These are phyloP conservation scores for Posidonia australis DNA, from an alignment of 106 monocot genomes.

Conservation along the genomic window DNA sequence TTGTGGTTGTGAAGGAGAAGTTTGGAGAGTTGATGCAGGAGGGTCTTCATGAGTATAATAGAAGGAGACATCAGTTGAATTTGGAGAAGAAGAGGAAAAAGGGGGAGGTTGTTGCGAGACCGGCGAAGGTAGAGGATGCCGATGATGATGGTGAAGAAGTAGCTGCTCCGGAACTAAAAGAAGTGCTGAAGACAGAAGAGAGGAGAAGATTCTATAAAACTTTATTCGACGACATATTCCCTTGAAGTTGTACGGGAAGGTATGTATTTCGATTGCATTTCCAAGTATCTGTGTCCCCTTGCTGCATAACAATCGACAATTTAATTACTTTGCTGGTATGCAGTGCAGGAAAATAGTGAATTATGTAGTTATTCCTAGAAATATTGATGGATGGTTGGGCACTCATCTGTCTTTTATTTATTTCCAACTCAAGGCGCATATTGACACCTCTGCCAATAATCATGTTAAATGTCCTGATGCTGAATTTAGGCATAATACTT, in stretches of 20 bases:
- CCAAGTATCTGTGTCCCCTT: neutral
- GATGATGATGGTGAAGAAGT: conserved; percentile 26
- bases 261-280: conserved; percentile 2
- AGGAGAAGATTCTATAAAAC: conserved; percentile 78
- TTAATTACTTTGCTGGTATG: too few species aligned
- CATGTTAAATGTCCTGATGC: too few species aligned
- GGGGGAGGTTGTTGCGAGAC: conserved; percentile 42
- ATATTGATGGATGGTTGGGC: too few species aligned
- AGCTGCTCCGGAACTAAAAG: conserved; percentile 6
- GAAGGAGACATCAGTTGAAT: conserved; percentile 51
- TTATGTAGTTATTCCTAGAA: too few species aligned
- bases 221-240: conserved; percentile 56
- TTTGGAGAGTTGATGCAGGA: conserved; percentile 96
- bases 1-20: conserved; percentile 78
- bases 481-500: too few species aligned
- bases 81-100: conserved; percentile 83
- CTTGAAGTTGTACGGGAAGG: conserved; percentile 5
- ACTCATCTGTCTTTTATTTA: too few species aligned
- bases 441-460: too few species aligned
- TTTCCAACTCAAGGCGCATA: too few species aligned
- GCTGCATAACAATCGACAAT: too few species aligned
- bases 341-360: too few species aligned
- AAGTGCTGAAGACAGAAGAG: conserved; percentile 50
- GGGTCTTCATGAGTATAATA: conserved; percentile 86
- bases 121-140: conserved; percentile 25